Percentiles rank a stretch among this genome's conserved stretches.
phyloP scores from a whole-genome alignment of 768 basidiomycete species.

The Leccinellum rugosiceps region DNA sequence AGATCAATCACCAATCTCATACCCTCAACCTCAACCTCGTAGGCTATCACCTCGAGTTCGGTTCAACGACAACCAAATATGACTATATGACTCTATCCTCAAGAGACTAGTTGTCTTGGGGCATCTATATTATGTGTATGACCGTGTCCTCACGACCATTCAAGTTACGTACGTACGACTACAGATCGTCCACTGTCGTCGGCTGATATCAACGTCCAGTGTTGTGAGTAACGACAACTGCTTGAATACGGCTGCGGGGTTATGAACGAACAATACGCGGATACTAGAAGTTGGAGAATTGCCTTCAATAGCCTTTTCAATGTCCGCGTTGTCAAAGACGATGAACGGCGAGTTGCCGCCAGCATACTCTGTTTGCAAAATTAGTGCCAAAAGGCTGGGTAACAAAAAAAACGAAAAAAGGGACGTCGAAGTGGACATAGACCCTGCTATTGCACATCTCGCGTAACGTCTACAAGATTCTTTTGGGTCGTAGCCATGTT shows the following conservation, averaged over 20 bases:
- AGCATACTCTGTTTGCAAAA: conserved; percentile 48
- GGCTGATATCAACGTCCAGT: too few species aligned
- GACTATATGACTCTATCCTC: too few species aligned
- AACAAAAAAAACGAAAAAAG: not conserved
- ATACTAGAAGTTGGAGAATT: not conserved
- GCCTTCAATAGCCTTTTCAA: conserved; percentile 73
- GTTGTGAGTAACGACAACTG: too few species aligned
- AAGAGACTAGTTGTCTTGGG: too few species aligned
- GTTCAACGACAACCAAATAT: too few species aligned
- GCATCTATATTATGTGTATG: too few species aligned
- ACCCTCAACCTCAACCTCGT: too few species aligned
- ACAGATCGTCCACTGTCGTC: too few species aligned
- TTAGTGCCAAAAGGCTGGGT: not conserved
- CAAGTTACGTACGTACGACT: too few species aligned
- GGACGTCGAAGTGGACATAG: conserved; percentile 64
- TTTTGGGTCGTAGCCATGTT: conserved; percentile 89
- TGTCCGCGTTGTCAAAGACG: conserved; percentile 90
- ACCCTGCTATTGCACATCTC: conserved; percentile 89
- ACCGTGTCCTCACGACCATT: too few species aligned
- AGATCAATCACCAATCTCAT: too few species aligned
- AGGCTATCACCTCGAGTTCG: too few species aligned
- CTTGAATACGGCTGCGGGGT: conserved; percentile 64
- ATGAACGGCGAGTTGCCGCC: conserved; percentile 53
- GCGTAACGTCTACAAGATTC: conserved; percentile 78
- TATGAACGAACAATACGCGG: not conserved